A percentile compares a stretch with the other conserved stretches of the same genome.
Conservation (phyloP, 202 grass and related monocot genomes). For the Zizania palustris region DNA sequence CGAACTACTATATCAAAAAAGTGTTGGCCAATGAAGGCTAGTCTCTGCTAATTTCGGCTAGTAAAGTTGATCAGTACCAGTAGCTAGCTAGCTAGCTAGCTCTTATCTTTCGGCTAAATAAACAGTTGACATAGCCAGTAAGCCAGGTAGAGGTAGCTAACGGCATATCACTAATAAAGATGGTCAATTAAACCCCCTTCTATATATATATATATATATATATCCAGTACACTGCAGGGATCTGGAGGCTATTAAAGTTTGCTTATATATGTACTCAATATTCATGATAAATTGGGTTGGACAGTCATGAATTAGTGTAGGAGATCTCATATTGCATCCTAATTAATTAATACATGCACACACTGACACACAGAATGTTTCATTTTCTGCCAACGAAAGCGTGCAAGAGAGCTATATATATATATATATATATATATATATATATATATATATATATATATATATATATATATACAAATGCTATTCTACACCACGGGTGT, state of each 20-base stretch:
- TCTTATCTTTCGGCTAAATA: conserved; percentile 9
- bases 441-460: no score
- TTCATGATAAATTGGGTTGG: background rate
- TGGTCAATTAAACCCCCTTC: background rate
- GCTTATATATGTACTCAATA: background rate
- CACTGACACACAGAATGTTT: conserved; percentile 42
- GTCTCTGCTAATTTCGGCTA: background rate
- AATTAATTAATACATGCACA: background rate
- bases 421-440: no score
- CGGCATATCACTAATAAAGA: background rate
- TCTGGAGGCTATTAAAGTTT: background rate
- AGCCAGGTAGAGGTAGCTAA: background rate
- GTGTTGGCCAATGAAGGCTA: background rate
- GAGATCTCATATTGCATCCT: no score
- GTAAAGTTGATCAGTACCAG: background rate
- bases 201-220: no score
- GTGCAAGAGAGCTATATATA: background rate
- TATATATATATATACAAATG: no score
- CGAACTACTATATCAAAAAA: background rate
- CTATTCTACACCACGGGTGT: no score
- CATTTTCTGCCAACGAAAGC: background rate
- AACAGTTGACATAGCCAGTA: background rate
- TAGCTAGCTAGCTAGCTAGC: background rate
- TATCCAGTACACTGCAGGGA: background rate
- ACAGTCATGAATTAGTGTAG: no score